These are phyloP conservation scores for Discostella pseudostelligera DNA, from an alignment of 108 stramenopile species.

Conservation along the genomic window DNA sequence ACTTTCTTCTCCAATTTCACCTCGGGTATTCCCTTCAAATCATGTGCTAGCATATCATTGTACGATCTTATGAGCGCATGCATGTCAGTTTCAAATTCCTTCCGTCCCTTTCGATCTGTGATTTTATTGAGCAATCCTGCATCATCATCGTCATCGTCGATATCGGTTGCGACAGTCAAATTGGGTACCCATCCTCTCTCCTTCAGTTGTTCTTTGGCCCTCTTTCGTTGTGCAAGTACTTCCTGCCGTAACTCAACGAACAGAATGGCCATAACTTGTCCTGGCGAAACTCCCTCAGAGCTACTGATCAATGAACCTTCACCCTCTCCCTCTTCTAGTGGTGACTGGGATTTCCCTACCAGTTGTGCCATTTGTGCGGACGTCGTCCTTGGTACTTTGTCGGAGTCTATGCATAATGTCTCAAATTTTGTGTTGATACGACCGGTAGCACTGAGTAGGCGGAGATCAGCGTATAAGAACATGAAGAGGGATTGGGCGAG, in stretches of 20 bases:
- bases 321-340: not conserved
- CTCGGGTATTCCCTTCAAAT: slow-evolving; percentile 46
- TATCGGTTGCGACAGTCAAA: slow-evolving; percentile 2
- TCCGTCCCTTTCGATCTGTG: slow-evolving; percentile 37
- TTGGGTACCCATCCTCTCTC: slow-evolving; percentile 20
- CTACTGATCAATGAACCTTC: not conserved
- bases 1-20: slow-evolving; percentile 17
- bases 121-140: slow-evolving; percentile 29
- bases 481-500: slow-evolving; percentile 61
- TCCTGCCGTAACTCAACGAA: slow-evolving; percentile 62
- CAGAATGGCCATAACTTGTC: slow-evolving; percentile 68
- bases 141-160: slow-evolving; percentile 23
- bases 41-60: slow-evolving; percentile 55
- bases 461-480: slow-evolving; percentile 69
- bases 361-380: slow-evolving; percentile 42
- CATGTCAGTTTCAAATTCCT: slow-evolving; percentile 53
- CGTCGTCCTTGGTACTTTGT: slow-evolving; percentile 37
- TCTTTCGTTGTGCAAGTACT: slow-evolving; percentile 34
- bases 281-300: slow-evolving; percentile 48
- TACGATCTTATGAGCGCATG: slow-evolving; percentile 48
- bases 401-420: slow-evolving; percentile 57
- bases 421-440: slow-evolving; percentile 65
- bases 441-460: slow-evolving; percentile 63
- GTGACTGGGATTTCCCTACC: slow-evolving; percentile 2
- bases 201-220: slow-evolving; percentile 33